Conservation (phyloP, 768 basidiomycete species). For the Tricholoma terreum region DNA sequence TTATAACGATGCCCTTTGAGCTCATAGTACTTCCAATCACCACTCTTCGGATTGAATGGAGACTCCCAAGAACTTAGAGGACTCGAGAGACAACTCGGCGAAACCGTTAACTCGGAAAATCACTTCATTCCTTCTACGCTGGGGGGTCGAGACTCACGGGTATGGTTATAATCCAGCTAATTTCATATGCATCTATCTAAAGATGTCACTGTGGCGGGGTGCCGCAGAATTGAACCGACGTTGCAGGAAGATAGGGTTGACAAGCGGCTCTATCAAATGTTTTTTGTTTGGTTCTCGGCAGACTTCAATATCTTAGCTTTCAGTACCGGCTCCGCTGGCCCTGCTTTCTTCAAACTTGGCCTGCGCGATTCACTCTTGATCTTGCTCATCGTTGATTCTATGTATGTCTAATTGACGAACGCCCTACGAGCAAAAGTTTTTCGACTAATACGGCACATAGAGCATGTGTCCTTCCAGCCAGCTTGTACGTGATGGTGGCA, state of each 20-base stretch:
- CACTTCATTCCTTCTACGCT: slow-evolving; percentile 23
- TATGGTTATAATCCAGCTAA: slow-evolving; percentile 2
- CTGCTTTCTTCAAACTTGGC: slow-evolving; percentile 52
- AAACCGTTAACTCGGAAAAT: slow-evolving; percentile 1
- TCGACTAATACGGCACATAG: slow-evolving; percentile 16
- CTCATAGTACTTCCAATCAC: too few relatives aligned
- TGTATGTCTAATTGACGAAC: slow-evolving; percentile 31
- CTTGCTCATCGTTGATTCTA: slow-evolving; percentile 37
- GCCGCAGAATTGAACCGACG: slow-evolving; percentile 50
- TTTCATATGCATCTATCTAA: not conserved
- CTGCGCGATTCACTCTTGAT: slow-evolving; percentile 51
- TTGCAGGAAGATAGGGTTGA: slow-evolving; percentile 49
- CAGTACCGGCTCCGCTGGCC: slow-evolving; percentile 59
- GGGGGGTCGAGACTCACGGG: slow-evolving; percentile 36
- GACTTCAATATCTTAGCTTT: slow-evolving; percentile 68
- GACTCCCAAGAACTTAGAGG: not conserved
- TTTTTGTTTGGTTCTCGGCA: slow-evolving; percentile 71
- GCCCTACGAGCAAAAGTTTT: not conserved
- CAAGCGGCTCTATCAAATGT: slow-evolving; percentile 59
- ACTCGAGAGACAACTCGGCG: not conserved
- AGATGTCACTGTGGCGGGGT: not conserved
- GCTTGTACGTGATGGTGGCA: slow-evolving; percentile 41
- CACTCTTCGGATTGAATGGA: not conserved
- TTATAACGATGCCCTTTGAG: too few relatives aligned
- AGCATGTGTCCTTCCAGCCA: slow-evolving; percentile 52